Conservation (phyloP, 495 filamentous ascomycete species). For the Hypoxylon perforatum region DNA sequence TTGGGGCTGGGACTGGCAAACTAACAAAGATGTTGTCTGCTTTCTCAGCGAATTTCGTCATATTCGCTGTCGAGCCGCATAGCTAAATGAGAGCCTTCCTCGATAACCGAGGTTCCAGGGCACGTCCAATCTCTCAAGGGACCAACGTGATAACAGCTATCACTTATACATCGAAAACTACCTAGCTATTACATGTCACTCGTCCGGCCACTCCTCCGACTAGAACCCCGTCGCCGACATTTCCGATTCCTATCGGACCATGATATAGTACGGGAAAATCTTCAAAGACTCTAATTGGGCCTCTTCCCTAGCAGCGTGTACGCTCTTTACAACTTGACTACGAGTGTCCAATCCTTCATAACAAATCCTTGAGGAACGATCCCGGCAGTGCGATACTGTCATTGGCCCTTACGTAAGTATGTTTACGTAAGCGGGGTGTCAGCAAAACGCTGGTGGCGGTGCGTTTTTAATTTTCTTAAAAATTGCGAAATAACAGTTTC, state of each 20-base stretch:
- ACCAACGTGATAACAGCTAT: not conserved
- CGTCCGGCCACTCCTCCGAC: not conserved
- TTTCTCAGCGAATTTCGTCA: no score
- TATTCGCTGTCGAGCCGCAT: no score
- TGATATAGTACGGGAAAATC: not conserved
- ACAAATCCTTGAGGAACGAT: not conserved
- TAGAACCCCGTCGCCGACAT: not conserved
- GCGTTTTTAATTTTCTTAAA: no score
- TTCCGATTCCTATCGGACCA: not conserved
- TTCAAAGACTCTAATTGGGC: not conserved
- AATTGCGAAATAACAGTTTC: no score
- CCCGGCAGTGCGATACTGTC: no score
- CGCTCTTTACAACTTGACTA: not conserved
- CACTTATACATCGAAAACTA: not conserved
- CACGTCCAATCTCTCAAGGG: not conserved
- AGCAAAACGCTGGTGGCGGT: no score
- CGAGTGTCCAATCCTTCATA: not conserved
- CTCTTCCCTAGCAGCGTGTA: not conserved
- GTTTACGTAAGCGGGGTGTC: no score
- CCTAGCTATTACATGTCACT: not conserved
- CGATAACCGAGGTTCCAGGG: not conserved
- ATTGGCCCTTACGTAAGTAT: no score
- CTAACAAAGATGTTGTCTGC: no score
- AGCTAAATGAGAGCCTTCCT: no score
- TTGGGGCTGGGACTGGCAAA: no score